Evolutionary conservation across 352 stramenopile species (phyloP).

Genomic region (Aphanomyces astaci): DNA sequence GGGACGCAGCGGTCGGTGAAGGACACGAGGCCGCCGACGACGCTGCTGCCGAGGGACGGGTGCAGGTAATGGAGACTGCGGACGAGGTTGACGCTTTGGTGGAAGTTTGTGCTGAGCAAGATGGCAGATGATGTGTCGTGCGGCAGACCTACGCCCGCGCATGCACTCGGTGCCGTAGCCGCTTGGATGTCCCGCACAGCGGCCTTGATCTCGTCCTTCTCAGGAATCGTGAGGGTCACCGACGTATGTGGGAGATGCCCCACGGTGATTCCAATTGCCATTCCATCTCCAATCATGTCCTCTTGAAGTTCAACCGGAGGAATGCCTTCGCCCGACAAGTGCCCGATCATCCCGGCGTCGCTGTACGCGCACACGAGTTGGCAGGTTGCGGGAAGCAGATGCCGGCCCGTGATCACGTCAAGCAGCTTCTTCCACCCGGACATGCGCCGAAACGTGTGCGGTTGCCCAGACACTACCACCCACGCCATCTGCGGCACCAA

Average conservation of each 20-base stretch:
- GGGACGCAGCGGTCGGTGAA: constrained; percentile 36
- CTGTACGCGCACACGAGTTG: constrained; percentile 18
- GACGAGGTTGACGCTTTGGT: constrained; percentile 39
- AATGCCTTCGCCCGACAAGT: background rate
- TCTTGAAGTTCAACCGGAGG: background rate
- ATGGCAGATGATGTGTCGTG: constrained; percentile 35
- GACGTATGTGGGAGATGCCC: constrained; percentile 40
- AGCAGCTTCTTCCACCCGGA: constrained; percentile 19
- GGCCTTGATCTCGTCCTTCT: constrained; percentile 45
- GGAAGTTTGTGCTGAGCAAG: constrained; percentile 47
- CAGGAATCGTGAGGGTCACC: constrained; percentile 39
- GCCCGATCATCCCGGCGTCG: constrained; percentile 7
- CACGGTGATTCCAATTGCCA: constrained; percentile 33
- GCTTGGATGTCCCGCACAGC: constrained; percentile 1
- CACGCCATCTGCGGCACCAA: constrained; percentile 1
- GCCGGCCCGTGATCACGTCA: background rate
- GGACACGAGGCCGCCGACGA: constrained; percentile 40
- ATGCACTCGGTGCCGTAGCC: background rate
- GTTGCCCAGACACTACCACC: background rate
- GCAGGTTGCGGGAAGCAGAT: background rate
- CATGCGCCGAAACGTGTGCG: constrained; percentile 6
- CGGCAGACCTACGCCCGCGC: constrained; percentile 23
- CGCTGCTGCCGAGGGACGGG: constrained; percentile 26
- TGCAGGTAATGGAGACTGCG: constrained; percentile 33
- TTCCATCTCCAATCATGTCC: constrained; percentile 11